A percentile compares a stretch with the other conserved stretches of the same genome.
These are phyloP conservation scores for Tricholoma bakamatsutake DNA, from an alignment of 768 basidiomycete species.

Conservation along the genomic window DNA sequence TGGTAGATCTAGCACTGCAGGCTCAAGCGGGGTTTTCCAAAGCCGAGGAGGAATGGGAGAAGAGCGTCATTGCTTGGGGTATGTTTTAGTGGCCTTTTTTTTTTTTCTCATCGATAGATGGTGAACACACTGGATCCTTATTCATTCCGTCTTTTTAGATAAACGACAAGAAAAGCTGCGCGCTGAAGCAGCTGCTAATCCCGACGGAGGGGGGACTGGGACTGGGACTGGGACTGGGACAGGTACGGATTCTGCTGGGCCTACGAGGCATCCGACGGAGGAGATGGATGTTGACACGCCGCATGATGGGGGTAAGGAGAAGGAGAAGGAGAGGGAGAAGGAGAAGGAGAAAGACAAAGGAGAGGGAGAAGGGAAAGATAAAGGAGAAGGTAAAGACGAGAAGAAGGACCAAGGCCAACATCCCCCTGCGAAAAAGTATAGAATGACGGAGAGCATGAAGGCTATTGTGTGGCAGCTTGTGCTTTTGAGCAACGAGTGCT, in stretches of 20 bases:
- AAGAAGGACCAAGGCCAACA: conserved; percentile 38
- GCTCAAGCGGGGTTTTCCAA: conserved; percentile 63
- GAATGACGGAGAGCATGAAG: conserved; percentile 80
- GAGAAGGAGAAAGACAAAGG: conserved; percentile 16
- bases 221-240: not conserved
- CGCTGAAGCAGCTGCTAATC: conserved; percentile 25
- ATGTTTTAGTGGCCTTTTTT: conserved; percentile 1
- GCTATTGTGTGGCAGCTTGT: conserved; percentile 74
- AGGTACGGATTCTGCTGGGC: conserved; percentile 30
- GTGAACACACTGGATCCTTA: not conserved
- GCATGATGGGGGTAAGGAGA: conserved; percentile 13
- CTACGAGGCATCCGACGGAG: conserved; percentile 40
- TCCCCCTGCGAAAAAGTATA: conserved; percentile 71
- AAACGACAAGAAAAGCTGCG: conserved; percentile 52
- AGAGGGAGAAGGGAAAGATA: conserved; percentile 16
- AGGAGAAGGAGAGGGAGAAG: conserved; percentile 14
- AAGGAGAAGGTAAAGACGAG: conserved; percentile 22
- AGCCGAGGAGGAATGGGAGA: conserved; percentile 75
- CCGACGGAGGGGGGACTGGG: conserved; percentile 2
- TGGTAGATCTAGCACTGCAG: conserved; percentile 54
- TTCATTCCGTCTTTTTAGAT: conserved; percentile 22
- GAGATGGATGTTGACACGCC: conserved; percentile 37
- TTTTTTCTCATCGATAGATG: not conserved
- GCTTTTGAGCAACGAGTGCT: conserved; percentile 77
- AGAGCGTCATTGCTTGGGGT: conserved; percentile 67